Evolutionary conservation across 768 basidiomycete genomes (phyloP), one percentile per base, ranked within the genome.

Genomic region (Hypsizygus marmoreus): DNA sequence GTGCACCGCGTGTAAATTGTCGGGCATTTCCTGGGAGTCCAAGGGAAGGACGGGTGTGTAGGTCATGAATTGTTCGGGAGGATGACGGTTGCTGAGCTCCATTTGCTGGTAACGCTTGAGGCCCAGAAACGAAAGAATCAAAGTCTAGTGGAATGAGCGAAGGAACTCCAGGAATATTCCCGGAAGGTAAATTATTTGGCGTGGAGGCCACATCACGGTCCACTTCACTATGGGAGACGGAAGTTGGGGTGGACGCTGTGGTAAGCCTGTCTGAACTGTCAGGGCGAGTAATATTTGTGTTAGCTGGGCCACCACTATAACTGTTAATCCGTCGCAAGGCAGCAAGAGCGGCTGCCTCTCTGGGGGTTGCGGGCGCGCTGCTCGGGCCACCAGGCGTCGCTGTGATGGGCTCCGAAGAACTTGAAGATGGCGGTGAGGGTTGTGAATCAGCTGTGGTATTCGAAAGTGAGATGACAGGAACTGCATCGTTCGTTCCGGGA

Each of bases 291-390:
- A 17, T 44, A 8, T 45, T 43, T 13, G 45, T 29, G 10, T 23
- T 31, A 31, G 48, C 33, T 4, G 59, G 49, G 29, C 55, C 43
- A 31, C 47, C 54, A 28, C 26, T 40, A 29, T 8, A 43, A 17
- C 40, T 49, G 28, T 60, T 66, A 35, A 72, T 61, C 46, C 87
- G 75, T 48, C 78, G 76, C 48, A 88, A 53, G 3, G 88, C 86
- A 10, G 90, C 88, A 29, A 74, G 70, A 28, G 82, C 83, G 16
- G 88, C 88, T 1, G 83, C 84, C 45, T 67, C 61, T 37, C 69
- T 58, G 29, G 65, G 64, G 12, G 56, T 58, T 3, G 54, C 36
- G 22, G 48, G 40, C 16, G 49, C 43, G 24, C 45, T 45, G 24
- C n/a, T n/a, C n/a, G n/a, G n/a, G n/a, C 25, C 25, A 7, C 39